phyloP scores from a whole-genome alignment of 1,284 basidiomycete species.

The Moesziomyces antarcticus region DNA sequence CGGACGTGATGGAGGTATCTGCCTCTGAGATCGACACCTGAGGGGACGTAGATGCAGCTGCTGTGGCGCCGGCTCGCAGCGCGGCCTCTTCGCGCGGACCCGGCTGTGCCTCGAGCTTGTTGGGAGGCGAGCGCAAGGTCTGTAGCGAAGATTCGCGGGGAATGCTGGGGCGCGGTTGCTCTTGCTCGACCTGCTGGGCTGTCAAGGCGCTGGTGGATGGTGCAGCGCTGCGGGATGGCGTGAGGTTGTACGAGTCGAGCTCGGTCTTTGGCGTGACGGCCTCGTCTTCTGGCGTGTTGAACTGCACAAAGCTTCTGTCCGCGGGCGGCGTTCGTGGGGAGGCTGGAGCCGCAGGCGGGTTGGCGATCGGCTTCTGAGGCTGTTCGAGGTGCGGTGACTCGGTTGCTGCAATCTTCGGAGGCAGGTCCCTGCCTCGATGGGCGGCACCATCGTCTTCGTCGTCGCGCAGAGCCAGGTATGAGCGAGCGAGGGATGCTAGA shows the following conservation, averaged over 20 bases:
- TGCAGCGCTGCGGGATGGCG: slow-evolving; percentile 4
- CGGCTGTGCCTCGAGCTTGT: slow-evolving; percentile 34
- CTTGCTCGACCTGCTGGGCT: neutral
- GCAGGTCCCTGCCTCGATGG: slow-evolving; percentile 1
- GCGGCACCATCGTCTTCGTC: slow-evolving; percentile 20
- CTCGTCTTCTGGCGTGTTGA: slow-evolving; percentile 21
- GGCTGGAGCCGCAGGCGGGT: neutral
- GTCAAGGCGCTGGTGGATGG: neutral
- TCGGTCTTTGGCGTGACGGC: slow-evolving; percentile 9
- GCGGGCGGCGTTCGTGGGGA: slow-evolving; percentile 20
- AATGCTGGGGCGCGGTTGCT: slow-evolving; percentile 8
- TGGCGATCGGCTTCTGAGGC: no score
- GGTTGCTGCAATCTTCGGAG: neutral
- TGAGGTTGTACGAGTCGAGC: slow-evolving; percentile 2
- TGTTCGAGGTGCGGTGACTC: neutral
- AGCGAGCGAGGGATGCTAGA: slow-evolving; percentile 1
- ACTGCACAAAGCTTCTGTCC: slow-evolving; percentile 25
- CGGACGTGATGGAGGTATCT: neutral
- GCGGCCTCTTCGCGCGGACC: slow-evolving; percentile 34
- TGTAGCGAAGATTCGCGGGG: slow-evolving; percentile 33
- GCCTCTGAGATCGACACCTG: neutral
- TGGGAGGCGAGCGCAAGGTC: slow-evolving; percentile 29
- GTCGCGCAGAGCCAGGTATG: slow-evolving; percentile 35
- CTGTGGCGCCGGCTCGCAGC: slow-evolving; percentile 29
- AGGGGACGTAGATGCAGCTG: slow-evolving; percentile 14